Conservation (phyloP, 257 asterid species). For the Henckelia pumila region DNA sequence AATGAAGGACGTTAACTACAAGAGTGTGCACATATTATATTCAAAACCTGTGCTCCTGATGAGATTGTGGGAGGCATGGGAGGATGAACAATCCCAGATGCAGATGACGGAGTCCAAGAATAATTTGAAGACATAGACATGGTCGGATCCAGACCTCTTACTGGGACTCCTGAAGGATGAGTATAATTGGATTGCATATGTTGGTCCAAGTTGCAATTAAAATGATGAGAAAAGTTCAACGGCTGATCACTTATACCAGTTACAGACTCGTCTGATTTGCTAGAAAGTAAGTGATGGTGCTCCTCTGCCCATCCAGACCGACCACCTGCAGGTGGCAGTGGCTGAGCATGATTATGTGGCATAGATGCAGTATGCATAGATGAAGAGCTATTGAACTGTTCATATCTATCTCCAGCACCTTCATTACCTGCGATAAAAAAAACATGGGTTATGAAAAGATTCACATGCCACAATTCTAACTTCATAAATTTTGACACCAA, state of each 20-base stretch:
- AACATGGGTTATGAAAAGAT: conserved; percentile 25
- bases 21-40: conserved; percentile 15
- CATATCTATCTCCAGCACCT: conserved; percentile 50
- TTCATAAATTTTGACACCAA: neutral
- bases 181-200: conserved; percentile 45
- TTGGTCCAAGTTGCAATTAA: conserved; percentile 45
- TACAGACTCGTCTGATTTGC: conserved; percentile 41
- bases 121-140: conserved; percentile 55
- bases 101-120: conserved; percentile 59
- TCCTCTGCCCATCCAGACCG: conserved; percentile 53
- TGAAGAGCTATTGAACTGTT: conserved; percentile 46
- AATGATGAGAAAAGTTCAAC: conserved; percentile 60
- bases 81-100: conserved; percentile 34
- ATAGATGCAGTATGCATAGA: conserved; percentile 41
- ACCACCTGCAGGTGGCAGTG: conserved; percentile 31
- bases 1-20: conserved; percentile 7
- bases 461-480: conserved; percentile 15
- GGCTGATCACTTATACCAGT: conserved; percentile 62
- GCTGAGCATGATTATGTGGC: conserved; percentile 36
- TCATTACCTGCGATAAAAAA: conserved; percentile 53
- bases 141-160: conserved; percentile 52
- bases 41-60: conserved; percentile 63
- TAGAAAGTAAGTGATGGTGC: conserved; percentile 38
- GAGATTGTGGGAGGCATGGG: conserved; percentile 46
- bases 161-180: conserved; percentile 47